Percentiles rank a stretch among this genome's conserved stretches.
phyloP scores from a whole-genome alignment of 139 green algal species.

The Tetraselmis striata region DNA sequence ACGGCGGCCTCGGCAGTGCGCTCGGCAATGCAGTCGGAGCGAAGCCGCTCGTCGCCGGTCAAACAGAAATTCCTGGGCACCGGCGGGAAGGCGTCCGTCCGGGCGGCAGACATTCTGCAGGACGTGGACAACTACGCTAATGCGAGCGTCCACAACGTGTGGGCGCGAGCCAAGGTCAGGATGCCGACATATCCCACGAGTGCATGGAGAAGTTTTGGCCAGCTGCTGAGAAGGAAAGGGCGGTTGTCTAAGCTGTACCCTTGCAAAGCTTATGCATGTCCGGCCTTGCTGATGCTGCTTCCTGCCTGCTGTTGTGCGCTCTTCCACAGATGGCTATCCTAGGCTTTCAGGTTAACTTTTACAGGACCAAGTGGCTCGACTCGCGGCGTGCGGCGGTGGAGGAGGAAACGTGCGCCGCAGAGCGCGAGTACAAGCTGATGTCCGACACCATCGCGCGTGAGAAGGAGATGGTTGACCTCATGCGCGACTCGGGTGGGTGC shows the following conservation, averaged over 20 bases:
- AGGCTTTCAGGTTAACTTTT: neutral
- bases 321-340: neutral
- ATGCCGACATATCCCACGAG: too few relatives aligned
- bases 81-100: neutral
- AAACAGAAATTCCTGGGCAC: too few relatives aligned
- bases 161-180: neutral
- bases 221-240: too few relatives aligned
- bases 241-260: too few relatives aligned
- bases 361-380: neutral
- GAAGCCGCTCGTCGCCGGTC: too few relatives aligned
- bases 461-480: neutral
- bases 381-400: neutral
- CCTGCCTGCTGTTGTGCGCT: too few relatives aligned
- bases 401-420: neutral
- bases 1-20: too few relatives aligned
- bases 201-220: too few relatives aligned
- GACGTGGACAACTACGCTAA: neutral
- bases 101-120: neutral
- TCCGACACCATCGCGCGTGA: neutral
- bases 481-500: neutral
- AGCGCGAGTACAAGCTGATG: neutral
- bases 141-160: neutral
- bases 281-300: too few relatives aligned
- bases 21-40: too few relatives aligned
- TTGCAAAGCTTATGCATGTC: too few relatives aligned